Base-by-base conservation (phyloP, 2,329 filamentous ascomycete genomes). In the Cladosporium colombiae region DNA sequence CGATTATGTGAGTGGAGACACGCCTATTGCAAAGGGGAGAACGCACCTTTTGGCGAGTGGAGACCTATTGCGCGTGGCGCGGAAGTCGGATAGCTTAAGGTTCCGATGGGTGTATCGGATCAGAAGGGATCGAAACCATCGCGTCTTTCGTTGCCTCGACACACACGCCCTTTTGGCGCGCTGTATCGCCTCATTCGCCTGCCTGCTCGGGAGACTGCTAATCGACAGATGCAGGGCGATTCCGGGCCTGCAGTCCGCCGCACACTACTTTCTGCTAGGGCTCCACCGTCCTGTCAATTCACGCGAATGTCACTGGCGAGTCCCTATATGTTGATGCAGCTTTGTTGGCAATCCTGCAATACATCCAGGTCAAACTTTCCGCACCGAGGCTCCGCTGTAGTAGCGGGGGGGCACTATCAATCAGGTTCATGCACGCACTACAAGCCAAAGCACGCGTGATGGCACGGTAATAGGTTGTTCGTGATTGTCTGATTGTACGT, bases 21-120 rank as follows among this genome's bases (percentile, higher is more conserved):
- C 40, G n/a, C 40, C 40, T 46, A 21, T 46, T 46, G 40, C 40
- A n/a, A 46, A 46, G 40, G 21, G 40, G 40, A 46, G 40, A n/a
- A 8, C 18, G 18, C 33, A 40, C 37, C 37, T 44, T 44, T 18
- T 44, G 37, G n/a, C 8, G n/a, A 46, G 40, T 46, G 40, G 40
- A 21, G 40, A 46, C 40, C n/a, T 25, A 25, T 44, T 13, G 55
- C 55, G 59, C 59, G 59, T 59, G 56, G 56, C 37, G 59, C 59
- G 61, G 61, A 63, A 63, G 33, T 63, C 61, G 61, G 61, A 63
- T 46, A 46, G n/a, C n/a, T 46, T 23, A 46, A 60, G 57, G 57
- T 60, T 60, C 27, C 44, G 25, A 61, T 49, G 58, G 58, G 27
- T 62, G 59, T 40, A 37, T 50, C 37, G 23, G 33, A 25, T 18